Evolutionary conservation across 345 rosid genomes (phyloP), one percentile per base, ranked within the genome.

Genomic region (Acer yangbiense): DNA sequence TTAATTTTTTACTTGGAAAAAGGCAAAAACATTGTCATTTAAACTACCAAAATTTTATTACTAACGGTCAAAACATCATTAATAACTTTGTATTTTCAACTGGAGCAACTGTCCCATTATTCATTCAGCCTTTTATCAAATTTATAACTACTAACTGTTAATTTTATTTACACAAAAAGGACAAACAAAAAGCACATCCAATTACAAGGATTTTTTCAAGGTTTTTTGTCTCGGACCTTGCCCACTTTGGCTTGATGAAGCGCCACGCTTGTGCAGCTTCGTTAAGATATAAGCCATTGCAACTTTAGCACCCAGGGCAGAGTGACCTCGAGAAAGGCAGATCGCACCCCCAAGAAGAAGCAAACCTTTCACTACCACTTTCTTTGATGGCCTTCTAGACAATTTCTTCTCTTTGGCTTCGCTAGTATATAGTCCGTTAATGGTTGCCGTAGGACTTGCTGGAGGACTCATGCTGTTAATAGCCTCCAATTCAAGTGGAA

Each of bases 261-360:
- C 80, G 20, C 85, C 85, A 1, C 85, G 89, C 76, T 90, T 92
- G 39, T 87, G 81, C 79, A 91, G 83, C 87, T 93, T 95, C 4
- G 94, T 84, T 87, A 95, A 74, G 81, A 95, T 79, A 80, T 87
- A 95, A 61, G 96, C 97, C 86, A 93, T 76, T 14, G 91, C 96
- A 71, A 92, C 94, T 83, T 93, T 95, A 58, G 93, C 98, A 21
- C 96, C 94, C 12, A 95, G 84, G 50, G 88, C 78, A 9, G 96
- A 86, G 74, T 86, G 91, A 72, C 94, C 95, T 14, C 92, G 91
- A 20, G 97, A 86, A 70, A 95, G 85, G 83, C 90, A 95, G 74
- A 95, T 78, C 14, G 84, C 86, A 52, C 95, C 95, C 9, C 98
- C 99, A 66, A 85, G 81, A 63, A 95, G 84, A 76, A 95, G 85